Evolutionary conservation across 1,284 basidiomycete species (phyloP).

Genomic region (Xerocomus nothofagi): DNA sequence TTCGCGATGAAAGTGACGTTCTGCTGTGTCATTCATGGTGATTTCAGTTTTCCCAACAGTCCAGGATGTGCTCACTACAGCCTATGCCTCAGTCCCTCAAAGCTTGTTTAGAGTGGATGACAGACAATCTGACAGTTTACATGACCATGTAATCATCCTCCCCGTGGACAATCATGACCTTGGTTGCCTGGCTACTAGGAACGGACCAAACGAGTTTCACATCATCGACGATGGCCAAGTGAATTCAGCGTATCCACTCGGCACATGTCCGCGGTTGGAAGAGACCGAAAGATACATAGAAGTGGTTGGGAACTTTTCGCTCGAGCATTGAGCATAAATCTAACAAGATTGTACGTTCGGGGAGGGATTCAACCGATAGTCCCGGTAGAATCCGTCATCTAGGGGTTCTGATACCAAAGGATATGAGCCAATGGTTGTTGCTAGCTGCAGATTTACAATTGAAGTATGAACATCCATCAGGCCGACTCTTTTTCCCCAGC

Average conservation of each 20-base stretch:
- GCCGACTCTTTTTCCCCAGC: conserved; percentile 36
- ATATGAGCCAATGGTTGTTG: conserved; percentile 2
- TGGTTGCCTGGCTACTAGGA: conserved; percentile 39
- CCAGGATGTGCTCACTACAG: conserved; percentile 42
- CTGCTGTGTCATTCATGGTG: conserved; percentile 54
- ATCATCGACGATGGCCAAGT: conserved; percentile 49
- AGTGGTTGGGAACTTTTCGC: conserved; percentile 39
- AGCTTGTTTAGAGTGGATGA: conserved; percentile 30
- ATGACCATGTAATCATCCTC: conserved; percentile 40
- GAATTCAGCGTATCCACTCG: conserved; percentile 47
- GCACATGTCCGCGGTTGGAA: conserved; percentile 49
- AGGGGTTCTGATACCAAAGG: neutral
- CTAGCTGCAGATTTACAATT: conserved; percentile 9
- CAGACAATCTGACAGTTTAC: conserved; percentile 51
- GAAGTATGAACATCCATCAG: conserved; percentile 16
- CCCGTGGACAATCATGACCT: neutral
- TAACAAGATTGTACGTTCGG: neutral
- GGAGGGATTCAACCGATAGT: neutral
- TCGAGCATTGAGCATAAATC: conserved; percentile 8
- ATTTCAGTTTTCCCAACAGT: conserved; percentile 43
- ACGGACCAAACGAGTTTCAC: conserved; percentile 52
- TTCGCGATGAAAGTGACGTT: conserved; percentile 39
- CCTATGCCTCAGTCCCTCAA: conserved; percentile 43
- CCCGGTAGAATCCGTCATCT: neutral
- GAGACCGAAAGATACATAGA: conserved; percentile 47